These are phyloP conservation scores for Lindgomyces ingoldianus DNA, from an alignment of 495 filamentous ascomycete species.

Conservation along the genomic window DNA sequence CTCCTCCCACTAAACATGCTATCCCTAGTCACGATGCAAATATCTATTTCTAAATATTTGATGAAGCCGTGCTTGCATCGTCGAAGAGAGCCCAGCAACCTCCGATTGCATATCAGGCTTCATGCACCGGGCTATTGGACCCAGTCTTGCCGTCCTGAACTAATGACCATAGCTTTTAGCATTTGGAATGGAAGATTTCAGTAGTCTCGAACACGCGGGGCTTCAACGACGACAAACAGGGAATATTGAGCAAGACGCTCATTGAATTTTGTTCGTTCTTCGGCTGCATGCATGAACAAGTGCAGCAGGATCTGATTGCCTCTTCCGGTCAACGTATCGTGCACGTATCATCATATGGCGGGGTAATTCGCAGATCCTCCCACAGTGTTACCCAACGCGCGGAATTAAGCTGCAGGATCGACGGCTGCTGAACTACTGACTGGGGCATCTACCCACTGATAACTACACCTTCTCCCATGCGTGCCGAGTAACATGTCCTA, in stretches of 20 bases:
- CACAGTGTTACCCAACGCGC: background rate
- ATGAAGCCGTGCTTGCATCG: constrained; percentile 61
- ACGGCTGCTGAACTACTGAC: background rate
- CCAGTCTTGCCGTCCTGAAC: constrained; percentile 77
- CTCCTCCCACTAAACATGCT: constrained; percentile 61
- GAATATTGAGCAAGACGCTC: background rate
- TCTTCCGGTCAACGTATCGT: background rate
- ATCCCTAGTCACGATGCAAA: constrained; percentile 79
- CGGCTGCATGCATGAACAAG: background rate
- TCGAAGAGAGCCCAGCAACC: constrained; percentile 82
- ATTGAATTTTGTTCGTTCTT: background rate
- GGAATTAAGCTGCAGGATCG: background rate
- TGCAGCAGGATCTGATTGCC: background rate
- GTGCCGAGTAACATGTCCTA: constrained; percentile 14
- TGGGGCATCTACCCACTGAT: background rate
- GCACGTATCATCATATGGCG: background rate
- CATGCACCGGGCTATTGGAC: constrained; percentile 56
- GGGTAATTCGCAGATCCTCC: background rate
- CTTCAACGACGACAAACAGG: background rate
- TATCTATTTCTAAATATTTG: constrained; percentile 12
- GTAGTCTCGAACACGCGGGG: constrained; percentile 48
- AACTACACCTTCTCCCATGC: background rate
- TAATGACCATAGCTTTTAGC: no score
- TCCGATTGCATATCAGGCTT: constrained; percentile 75
- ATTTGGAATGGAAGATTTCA: no score